Conservation (phyloP, 2,329 filamentous ascomycete species). For the Colletotrichum magnum region DNA sequence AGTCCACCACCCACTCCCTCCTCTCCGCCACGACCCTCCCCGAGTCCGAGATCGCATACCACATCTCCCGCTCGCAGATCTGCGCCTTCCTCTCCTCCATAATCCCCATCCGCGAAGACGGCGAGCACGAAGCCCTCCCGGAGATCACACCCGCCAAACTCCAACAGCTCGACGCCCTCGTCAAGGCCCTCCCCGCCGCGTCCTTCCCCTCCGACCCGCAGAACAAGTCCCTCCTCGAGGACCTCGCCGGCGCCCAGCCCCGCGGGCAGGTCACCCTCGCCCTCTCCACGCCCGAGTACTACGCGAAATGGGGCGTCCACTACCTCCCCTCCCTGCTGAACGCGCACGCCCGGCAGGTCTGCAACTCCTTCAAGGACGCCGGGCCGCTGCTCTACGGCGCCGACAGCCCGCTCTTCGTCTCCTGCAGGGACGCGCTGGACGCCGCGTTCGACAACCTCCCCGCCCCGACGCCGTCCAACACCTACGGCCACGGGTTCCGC, state of each 20-base stretch:
- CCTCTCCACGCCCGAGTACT: constrained; percentile 55
- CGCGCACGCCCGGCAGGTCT: constrained; percentile 70
- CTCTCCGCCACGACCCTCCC: constrained; percentile 46
- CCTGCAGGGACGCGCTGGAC: constrained; percentile 65
- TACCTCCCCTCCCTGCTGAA: constrained; percentile 70
- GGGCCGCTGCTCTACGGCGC: constrained; percentile 69
- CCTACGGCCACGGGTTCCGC: background rate
- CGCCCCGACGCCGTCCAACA: constrained; percentile 56
- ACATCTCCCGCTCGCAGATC: constrained; percentile 64
- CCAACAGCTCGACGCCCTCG: constrained; percentile 48
- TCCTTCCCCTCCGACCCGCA: constrained; percentile 50
- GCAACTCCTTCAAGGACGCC: constrained; percentile 74
- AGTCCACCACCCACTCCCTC: constrained; percentile 39
- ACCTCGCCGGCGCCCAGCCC: constrained; percentile 60
- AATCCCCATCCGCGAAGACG: constrained; percentile 53
- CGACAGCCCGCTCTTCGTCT: constrained; percentile 65
- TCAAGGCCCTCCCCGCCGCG: constrained; percentile 52
- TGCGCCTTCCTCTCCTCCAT: constrained; percentile 64
- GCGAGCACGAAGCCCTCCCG: constrained; percentile 51
- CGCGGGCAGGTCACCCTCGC: constrained; percentile 67
- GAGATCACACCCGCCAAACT: constrained; percentile 1
- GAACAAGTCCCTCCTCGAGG: constrained; percentile 63
- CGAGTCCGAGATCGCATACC: constrained; percentile 60
- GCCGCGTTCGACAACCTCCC: constrained; percentile 63
- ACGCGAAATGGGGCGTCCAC: constrained; percentile 68